Evolutionary conservation across 306 rosid genomes (phyloP), one percentile per base, ranked within the genome.

Genomic region (Ammopiptanthus mongolicus): DNA sequence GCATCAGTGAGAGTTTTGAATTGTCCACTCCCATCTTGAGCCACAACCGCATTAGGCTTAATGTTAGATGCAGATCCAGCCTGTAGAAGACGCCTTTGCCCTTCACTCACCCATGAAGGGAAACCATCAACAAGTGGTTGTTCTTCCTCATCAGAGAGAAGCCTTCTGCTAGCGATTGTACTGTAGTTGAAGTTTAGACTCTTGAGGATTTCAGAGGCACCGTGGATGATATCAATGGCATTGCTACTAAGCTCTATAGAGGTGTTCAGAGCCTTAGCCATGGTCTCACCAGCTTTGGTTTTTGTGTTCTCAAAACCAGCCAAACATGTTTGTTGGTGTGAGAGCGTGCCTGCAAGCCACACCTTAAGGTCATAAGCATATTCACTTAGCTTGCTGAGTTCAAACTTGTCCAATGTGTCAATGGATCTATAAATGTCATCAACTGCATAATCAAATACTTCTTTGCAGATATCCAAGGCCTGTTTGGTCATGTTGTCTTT

Each of bases 21-120:
- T 18, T 90, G 81, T 0, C 95, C 96, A 42, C 77, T 74, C 0
- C 96, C 94, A 3, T 94, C 91, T 71, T 83, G 69, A 5, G 97
- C 90, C 34, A 94, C 97, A 11, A 84, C 82, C 0, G 75, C 90
- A 15, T 94, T 61, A 2, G 94, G 77, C 44, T 70, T 77, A 25
- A 86, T 14, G 1, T 0, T 8, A 15, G n/a, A n/a, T n/a, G 2
- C 55, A 0, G 59, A 8, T 0, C 75, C 46, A 23, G 75, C 78
- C 9, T 37, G 33, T 0, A 85, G 67, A 11, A 90, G 90, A 17
- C 48, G 77, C 1, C 88, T 50, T 18, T 67, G 63, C 1, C 71
- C 79, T 1, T 34, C 80, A 15, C 4, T 50, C 3, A 82, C 48
- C 97, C 97, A 90, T 0, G 79, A 41, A 4, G 95, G 97, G 3